Evolutionary conservation across 1,139 yeast genomes (phyloP), one percentile per base, ranked within the genome.

Genomic region (Pichia sorboxylosa): DNA sequence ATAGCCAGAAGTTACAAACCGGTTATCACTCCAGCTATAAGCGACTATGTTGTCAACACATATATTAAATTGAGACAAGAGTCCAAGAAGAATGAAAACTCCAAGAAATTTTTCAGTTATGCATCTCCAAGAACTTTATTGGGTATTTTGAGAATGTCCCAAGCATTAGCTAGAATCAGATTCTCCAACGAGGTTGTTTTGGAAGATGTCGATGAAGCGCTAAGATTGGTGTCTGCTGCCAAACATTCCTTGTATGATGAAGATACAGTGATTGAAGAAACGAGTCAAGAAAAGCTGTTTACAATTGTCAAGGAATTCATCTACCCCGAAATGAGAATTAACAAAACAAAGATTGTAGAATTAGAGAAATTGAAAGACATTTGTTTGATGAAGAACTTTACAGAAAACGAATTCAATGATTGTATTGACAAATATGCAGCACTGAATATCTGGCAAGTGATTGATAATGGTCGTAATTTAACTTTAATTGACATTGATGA

Each of bases 131-230:
- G 99, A 64, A 85, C 97, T 2, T 66, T 92, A 42, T 65, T 92
- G 41, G 98, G 93, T 45, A 78, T 92, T 34, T 63, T 92, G 47
- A 78, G 99, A 61, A 66, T 92, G 68, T 72, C 98, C 1, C 97
- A 90, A 58, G 98, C 97, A 0, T 66, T 82, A 41, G 97, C 98
- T 0, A 72, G 96, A 49, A 65, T 92, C 40, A 69, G 97, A 49
- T 83, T 90, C 54, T 76, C 78, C 38, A 66, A 78, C 41, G 59
- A 54, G 13, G 98, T 92, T 7, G 66, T 66, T 18, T 59, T 66
- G 32, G 82, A 71, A 39, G 98, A 92, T 57, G 96, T 92, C 24
- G 97, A 92, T 51, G 99, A 92, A 59, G 95, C 98, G 0, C 64
- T 92, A 48, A 70, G 98, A 49, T 67, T 92, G 45, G 65, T 80